Evolutionary conservation across 306 rosid species (phyloP), one percentile per base, ranked within the genome.

Genomic region (Quercus gilva): DNA sequence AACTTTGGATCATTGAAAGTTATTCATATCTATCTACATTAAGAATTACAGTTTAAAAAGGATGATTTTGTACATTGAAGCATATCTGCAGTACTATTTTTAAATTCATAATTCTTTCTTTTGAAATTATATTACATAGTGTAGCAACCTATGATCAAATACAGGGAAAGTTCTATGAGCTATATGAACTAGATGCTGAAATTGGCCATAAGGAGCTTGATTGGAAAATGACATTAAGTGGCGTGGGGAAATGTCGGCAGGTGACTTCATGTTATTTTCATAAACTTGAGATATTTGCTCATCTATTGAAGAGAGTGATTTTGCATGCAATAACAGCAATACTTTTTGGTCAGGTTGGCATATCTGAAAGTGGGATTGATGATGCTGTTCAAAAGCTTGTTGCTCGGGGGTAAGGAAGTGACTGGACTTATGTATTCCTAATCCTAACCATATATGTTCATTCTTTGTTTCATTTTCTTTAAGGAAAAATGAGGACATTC

Each of bases 181-280:
- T 95, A 14, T 95, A 95, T 82, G 99, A 95, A 88, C 69, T 89
- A 76, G 98, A 95, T 87, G 98, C 99, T 84, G 99, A 95, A 81
- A 91, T 90, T 80, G 99, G 99, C 65, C 98, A 92, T 79, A 95
- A 92, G 86, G 99, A 95, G 89, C 99, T 92, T 85, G 94, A 92
- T 85, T 95, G 99, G 99, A 95, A 92, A 90, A 90, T 95, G 72
- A 95, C 98, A 71, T 77, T 95, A 12, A 92, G 99, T 69, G 99
- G 99, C 14, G 98, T 95, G 63, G 99, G 99, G 79, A 95, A 92
- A 87, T 95, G 99, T 69, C 93, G 97, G 74, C 99, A 95, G 99
- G 99, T 92, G 76, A 78, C 77, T 80, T 84, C 65, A 21, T 23
- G 58, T 75, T 60, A 14, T 67, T 74, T 73, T 53, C 5, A 64